Conservation (phyloP, 805 yeast genomes). For the Isabelozyma pseudorhagii region DNA sequence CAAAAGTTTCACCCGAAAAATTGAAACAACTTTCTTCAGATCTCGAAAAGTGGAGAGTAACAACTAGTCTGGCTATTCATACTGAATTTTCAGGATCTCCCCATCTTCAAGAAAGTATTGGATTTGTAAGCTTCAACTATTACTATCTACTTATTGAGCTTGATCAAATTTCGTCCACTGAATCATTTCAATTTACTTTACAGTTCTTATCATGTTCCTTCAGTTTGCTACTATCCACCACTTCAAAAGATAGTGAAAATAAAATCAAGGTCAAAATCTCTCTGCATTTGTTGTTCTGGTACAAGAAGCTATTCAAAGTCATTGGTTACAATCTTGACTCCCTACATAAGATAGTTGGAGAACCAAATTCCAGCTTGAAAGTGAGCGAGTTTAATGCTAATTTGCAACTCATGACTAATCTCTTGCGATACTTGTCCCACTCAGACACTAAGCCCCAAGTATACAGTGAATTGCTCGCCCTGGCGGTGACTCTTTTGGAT, state of each 20-base stretch:
- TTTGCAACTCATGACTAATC: conserved; percentile 29
- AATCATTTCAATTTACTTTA: conserved; percentile 38
- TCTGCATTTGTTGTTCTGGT: conserved; percentile 27
- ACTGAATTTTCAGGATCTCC: conserved; percentile 22
- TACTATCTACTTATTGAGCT: conserved; percentile 38
- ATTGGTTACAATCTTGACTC: conserved; percentile 25
- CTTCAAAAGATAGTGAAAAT: conserved; percentile 1
- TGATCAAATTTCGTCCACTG: conserved; percentile 36
- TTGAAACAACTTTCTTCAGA: conserved; percentile 21
- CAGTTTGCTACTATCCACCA: conserved; percentile 24
- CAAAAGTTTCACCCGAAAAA: conserved; percentile 1
- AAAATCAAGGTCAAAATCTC: conserved; percentile 14
- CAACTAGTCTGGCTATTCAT: conserved; percentile 24
- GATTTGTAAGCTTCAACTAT: conserved; percentile 34
- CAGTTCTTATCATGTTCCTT: conserved; percentile 41
- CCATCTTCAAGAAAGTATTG: conserved; percentile 28
- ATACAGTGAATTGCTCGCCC: not conserved
- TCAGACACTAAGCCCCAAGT: not conserved
- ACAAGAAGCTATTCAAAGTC: conserved; percentile 34
- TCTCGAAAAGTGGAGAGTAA: conserved; percentile 37
- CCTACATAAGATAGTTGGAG: conserved; percentile 13
- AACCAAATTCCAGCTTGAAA: conserved; percentile 7
- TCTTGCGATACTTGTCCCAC: conserved; percentile 19
- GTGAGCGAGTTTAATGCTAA: conserved; percentile 29
- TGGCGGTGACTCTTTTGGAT: not conserved